Evolutionary conservation across 2,329 filamentous ascomycete genomes (phyloP), one percentile per base, ranked within the genome.

Genomic region (Dactylellina parvicollis): DNA sequence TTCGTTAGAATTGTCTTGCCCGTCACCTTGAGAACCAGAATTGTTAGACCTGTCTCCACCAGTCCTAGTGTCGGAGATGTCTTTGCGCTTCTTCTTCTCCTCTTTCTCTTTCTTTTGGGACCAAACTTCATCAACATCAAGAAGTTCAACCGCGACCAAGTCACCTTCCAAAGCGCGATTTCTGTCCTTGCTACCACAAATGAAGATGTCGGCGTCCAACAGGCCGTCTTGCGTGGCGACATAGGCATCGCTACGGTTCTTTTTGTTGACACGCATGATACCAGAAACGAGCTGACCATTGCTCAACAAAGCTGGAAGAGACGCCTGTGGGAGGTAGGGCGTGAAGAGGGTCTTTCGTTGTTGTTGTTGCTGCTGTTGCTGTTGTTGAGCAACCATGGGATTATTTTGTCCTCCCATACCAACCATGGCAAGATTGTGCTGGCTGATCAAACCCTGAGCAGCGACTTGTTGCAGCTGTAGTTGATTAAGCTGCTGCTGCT

Each of bases 81-180:
- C 95, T 85, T 99, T 99, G 81, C 95, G 91, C 85, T 98, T 99
- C 88, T 99, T 99, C 87, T 99, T 99, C 81, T 99, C 95, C 83
- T 99, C 95, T 81, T 99, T 99, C 82, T 99, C 95, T 65, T 92
- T 92, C 86, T 99, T 99, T 84, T 99, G 95, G 22, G 90, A 88
- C 95, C 95, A 99, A 1, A 99, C 95, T 80, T 99, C 95, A 80
- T 98, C 95, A 5, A 99, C 95, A 79, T 99, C 94, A 56, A 99
- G 88, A 49, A 99, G 88, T 82, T 99, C 95, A 60, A 99, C 88
- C 30, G 95, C 95, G 69, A 99, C 95, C 62, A 96, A 86, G 80
- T 99, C 95, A 70, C 95, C 95, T 81, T 99, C 95, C 34, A 99
- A 86, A 62, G 95, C 95, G 81, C 95, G 91, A 81, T 99, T 99